These are phyloP conservation scores for Phytophthora europaea DNA, from an alignment of 352 stramenopile species.

Conservation along the genomic window DNA sequence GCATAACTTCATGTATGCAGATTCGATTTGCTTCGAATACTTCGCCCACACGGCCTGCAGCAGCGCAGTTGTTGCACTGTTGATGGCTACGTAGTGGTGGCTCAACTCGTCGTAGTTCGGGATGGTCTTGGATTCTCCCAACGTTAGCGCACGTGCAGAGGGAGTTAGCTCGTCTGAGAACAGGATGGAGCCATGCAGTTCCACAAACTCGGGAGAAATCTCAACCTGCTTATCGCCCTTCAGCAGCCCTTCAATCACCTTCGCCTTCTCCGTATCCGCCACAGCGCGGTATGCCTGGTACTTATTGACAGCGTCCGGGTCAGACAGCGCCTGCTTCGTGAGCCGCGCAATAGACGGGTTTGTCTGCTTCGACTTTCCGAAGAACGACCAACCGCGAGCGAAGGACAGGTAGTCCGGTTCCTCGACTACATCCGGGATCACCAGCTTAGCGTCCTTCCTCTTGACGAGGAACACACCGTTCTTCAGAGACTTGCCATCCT, in stretches of 20 bases:
- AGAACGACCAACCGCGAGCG: constrained; percentile 82
- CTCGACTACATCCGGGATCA: constrained; percentile 56
- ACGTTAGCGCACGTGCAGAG: constrained; percentile 68
- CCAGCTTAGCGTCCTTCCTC: constrained; percentile 62
- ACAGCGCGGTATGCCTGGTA: constrained; percentile 81
- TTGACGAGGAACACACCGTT: constrained; percentile 73
- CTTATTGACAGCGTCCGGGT: constrained; percentile 82
- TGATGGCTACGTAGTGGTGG: constrained; percentile 76
- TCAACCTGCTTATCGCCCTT: constrained; percentile 55
- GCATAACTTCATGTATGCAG: constrained; percentile 65
- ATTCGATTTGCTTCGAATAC: constrained; percentile 69
- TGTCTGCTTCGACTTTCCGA: constrained; percentile 76
- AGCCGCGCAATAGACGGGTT: constrained; percentile 58
- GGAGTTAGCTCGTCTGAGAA: constrained; percentile 76
- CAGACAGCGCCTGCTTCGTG: constrained; percentile 72
- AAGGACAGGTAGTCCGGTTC: constrained; percentile 82
- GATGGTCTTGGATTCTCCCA: constrained; percentile 69
- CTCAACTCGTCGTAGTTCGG: constrained; percentile 69
- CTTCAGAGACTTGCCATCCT: constrained; percentile 67
- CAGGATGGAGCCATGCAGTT: constrained; percentile 74
- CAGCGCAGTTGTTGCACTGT: constrained; percentile 70
- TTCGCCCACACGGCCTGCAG: constrained; percentile 78
- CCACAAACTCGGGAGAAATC: constrained; percentile 69
- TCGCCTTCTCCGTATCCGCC: constrained; percentile 73
- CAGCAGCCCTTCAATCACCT: constrained; percentile 71